Conservation (phyloP, 139 green algal genomes). For the Astrephomene gubernaculifera region DNA sequence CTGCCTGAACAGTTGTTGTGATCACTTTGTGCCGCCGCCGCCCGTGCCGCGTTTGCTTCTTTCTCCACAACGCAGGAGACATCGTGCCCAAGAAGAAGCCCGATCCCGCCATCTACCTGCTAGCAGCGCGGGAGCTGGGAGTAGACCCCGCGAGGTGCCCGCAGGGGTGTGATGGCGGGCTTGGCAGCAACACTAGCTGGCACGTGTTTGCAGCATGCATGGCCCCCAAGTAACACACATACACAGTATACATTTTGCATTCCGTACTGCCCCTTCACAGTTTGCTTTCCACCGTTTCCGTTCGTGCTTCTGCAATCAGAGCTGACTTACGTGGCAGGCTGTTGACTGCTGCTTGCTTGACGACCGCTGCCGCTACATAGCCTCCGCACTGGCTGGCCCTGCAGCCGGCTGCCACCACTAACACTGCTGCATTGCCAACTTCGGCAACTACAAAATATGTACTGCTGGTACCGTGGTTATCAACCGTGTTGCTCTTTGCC, state of each 20-base stretch:
- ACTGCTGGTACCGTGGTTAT: no score
- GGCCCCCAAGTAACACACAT: no score
- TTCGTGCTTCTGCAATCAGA: background rate
- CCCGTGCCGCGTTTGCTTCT: no score
- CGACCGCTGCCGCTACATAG: background rate
- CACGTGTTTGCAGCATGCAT: no score
- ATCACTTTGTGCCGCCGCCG: no score
- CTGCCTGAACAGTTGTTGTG: no score
- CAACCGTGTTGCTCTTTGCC: background rate
- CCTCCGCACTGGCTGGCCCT: background rate
- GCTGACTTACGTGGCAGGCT: background rate
- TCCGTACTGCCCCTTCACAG: no score
- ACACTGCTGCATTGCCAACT: background rate
- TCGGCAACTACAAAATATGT: background rate
- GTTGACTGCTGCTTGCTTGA: background rate
- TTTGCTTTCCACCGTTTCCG: background rate
- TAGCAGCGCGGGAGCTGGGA: conserved; percentile 88
- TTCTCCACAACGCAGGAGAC: conserved; percentile 77
- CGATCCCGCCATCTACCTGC: conserved; percentile 94
- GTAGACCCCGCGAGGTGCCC: conserved; percentile 83
- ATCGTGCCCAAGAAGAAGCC: conserved; percentile 98
- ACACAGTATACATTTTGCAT: no score
- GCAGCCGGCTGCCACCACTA: background rate
- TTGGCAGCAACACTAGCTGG: background rate
- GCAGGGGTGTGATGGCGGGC: conserved; percentile 85